Evolutionary conservation across 371 early-diverging fungal genomes (phyloP), one percentile per base, ranked within the genome.

Genomic region (Mycotypha africana): DNA sequence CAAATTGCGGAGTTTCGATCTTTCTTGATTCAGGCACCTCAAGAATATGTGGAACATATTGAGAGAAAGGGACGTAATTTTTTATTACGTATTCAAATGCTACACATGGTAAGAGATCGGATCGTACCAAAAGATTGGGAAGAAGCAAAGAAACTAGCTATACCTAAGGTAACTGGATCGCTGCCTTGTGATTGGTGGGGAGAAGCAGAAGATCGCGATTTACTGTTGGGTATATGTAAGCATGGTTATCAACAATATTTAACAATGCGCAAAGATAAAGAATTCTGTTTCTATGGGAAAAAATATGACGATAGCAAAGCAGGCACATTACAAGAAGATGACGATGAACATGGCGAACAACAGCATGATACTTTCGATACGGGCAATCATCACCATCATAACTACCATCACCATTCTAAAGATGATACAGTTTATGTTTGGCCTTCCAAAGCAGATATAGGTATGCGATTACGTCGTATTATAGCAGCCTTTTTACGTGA

Each of bases 131-230:
- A 64, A 12, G 58, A 62, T 14, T 73, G 74, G 74, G 61, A 73
- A 24, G 67, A 64, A 30, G 74, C 74, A 4, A 73, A 73, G 42
- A 44, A 41, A 9, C 37, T 73, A 6, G 39, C 47, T 1, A 69
- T 73, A 44, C 90, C 91, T 11, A 62, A 67, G 21, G 70, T 85
- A 1, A 69, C 70, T 23, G 76, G 76, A 33, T 64, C 53, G 10
- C 32, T 39, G 3, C 90, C 89, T 10, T 78, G 77, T 1, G 54
- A 71, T 1, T 90, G 92, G 91, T 93, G 93, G 93, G 86, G 87
- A 7, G 67, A 74, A 2, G 56, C 75, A n/a, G 84, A 89, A 54
- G 93, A 93, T 50, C 80, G 85, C n/a, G 88, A 87, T 57, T 49
- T 93, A 21, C 49, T 91, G 50, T 60, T 91, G 26, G 91, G 91